These are phyloP conservation scores for Salix suchowensis DNA, from an alignment of 345 rosid genomes.

Conservation along the genomic window DNA sequence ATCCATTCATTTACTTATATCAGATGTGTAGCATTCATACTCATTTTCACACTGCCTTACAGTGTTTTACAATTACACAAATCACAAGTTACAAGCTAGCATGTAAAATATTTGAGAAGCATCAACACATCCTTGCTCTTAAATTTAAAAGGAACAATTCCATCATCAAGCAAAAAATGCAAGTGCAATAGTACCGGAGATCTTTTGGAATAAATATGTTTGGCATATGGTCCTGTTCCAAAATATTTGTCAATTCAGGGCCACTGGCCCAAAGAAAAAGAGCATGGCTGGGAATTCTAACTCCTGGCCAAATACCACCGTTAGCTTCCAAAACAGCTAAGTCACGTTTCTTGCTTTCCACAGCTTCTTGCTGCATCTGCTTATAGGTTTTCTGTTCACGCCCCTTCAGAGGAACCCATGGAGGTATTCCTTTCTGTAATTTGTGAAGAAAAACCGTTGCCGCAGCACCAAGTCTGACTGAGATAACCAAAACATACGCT, in stretches of 20 bases:
- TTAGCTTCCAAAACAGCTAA: constrained; percentile 81
- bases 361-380: constrained; percentile 80
- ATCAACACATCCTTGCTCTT: background rate
- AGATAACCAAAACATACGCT: constrained; percentile 9
- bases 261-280: constrained; percentile 97
- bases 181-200: constrained; percentile 46
- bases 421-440: constrained; percentile 82
- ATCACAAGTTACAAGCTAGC: too few relatives aligned
- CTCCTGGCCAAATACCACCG: constrained; percentile 88
- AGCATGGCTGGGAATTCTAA: constrained; percentile 77
- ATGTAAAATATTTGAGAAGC: background rate
- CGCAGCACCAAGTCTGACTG: constrained; percentile 89
- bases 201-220: constrained; percentile 86
- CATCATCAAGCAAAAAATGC: background rate
- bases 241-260: constrained; percentile 58
- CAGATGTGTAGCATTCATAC: too few relatives aligned
- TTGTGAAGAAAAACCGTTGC: constrained; percentile 80
- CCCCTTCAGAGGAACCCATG: constrained; percentile 86
- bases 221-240: constrained; percentile 91
- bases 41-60: too few relatives aligned
- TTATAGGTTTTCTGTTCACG: constrained; percentile 64
- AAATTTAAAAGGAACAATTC: background rate
- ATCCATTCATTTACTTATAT: too few relatives aligned
- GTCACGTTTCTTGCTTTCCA: constrained; percentile 76
- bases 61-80: too few relatives aligned